These are phyloP conservation scores for Daldinia decipiens DNA, from an alignment of 495 filamentous ascomycete species.

Conservation along the genomic window DNA sequence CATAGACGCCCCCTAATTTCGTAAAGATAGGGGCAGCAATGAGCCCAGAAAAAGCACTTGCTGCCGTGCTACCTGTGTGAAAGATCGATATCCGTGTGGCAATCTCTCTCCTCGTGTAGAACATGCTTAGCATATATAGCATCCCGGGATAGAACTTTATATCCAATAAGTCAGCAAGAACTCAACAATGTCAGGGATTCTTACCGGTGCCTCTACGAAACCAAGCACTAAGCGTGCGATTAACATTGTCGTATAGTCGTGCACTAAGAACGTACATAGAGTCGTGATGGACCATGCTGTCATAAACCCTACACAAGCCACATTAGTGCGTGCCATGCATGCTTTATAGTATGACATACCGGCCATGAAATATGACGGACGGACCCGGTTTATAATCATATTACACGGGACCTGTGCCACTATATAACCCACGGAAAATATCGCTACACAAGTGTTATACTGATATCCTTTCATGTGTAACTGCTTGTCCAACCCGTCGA, in stretches of 20 bases:
- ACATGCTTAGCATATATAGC: conserved; percentile 58
- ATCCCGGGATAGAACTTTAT: conserved; percentile 53
- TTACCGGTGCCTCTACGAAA: conserved; percentile 55
- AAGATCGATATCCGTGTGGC: conserved; percentile 57
- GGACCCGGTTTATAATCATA: conserved; percentile 48
- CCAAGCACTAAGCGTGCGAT: conserved; percentile 54
- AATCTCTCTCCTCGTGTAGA: conserved; percentile 64
- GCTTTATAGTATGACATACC: conserved; percentile 13
- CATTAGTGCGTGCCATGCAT: conserved; percentile 9
- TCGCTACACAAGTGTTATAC: conserved; percentile 62
- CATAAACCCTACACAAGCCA: conserved; percentile 55
- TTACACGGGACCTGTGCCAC: conserved; percentile 56
- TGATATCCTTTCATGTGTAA: conserved; percentile 59
- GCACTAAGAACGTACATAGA: conserved; percentile 52
- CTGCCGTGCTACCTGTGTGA: conserved; percentile 55
- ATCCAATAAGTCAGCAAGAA: not conserved
- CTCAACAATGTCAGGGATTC: not conserved
- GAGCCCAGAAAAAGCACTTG: conserved; percentile 60
- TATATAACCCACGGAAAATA: conserved; percentile 61
- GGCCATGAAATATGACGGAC: conserved; percentile 35
- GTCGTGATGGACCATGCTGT: conserved; percentile 59
- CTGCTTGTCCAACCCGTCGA: conserved; percentile 60
- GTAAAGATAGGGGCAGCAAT: conserved; percentile 57
- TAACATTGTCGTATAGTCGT: conserved; percentile 53
- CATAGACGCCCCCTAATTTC: conserved; percentile 42